Conservation (phyloP, 23 red algal species). For the Gracilaria vermiculophylla region DNA sequence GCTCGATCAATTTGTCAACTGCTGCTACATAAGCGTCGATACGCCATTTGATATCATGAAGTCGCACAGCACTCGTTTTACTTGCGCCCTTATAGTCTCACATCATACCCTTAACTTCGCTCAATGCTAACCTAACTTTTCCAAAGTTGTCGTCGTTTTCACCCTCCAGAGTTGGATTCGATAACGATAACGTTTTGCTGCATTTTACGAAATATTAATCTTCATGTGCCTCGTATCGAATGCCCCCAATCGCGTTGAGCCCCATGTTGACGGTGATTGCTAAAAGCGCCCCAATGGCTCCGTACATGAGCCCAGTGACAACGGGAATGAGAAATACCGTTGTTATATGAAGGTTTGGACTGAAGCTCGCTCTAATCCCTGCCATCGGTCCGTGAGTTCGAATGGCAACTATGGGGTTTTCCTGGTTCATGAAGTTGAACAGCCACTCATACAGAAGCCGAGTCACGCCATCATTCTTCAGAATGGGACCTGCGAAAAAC, state of each 20-base stretch:
- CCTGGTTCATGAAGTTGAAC: slow-evolving; percentile 31
- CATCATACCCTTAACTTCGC: background rate
- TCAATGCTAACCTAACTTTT: background rate
- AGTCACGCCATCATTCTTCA: background rate
- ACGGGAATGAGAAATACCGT: slow-evolving; percentile 38
- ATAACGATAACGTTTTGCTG: background rate
- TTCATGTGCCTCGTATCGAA: slow-evolving; percentile 34
- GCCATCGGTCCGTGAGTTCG: slow-evolving; percentile 12
- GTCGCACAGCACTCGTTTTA: background rate
- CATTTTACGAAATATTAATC: slow-evolving; percentile 4
- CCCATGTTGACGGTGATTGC: slow-evolving; percentile 32
- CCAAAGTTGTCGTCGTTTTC: background rate
- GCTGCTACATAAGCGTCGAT: background rate
- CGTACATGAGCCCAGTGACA: slow-evolving; percentile 6
- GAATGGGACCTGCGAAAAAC: slow-evolving; percentile 9
- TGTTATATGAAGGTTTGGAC: slow-evolving; percentile 10
- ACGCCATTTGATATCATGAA: background rate
- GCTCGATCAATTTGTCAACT: slow-evolving; percentile 53
- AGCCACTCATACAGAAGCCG: slow-evolving; percentile 52
- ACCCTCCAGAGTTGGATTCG: background rate
- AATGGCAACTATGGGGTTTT: slow-evolving; percentile 21
- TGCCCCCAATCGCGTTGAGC: slow-evolving; percentile 20
- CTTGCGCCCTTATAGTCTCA: background rate
- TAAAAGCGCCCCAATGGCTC: background rate
- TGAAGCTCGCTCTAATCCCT: background rate